These are phyloP conservation scores for Citrus reticulata DNA, from an alignment of 345 rosid genomes.

Conservation along the genomic window DNA sequence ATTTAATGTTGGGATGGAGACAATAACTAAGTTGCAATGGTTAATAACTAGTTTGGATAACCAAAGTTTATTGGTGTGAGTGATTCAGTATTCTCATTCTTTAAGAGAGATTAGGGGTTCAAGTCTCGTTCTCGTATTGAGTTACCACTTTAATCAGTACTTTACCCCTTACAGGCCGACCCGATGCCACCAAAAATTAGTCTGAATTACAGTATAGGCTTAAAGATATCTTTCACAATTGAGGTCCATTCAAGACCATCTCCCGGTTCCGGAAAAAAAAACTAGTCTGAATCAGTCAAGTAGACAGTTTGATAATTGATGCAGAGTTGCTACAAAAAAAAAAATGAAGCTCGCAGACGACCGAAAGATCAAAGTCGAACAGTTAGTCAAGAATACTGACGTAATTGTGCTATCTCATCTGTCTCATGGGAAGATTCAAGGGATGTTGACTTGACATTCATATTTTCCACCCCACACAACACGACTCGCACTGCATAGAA, in stretches of 20 bases:
- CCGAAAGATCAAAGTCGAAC: no score
- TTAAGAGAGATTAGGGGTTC: fast-evolving
- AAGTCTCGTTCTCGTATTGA: no score
- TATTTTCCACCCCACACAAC: no score
- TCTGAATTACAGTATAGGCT: fast-evolving
- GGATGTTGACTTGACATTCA: no score
- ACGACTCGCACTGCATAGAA: no score
- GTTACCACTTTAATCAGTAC: fast-evolving
- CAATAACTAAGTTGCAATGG: no score
- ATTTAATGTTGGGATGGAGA: neutral
- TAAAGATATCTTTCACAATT: fast-evolving
- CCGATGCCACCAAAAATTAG: fast-evolving
- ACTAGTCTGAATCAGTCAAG: no score
- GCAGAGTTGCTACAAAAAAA: neutral
- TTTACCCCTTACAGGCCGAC: fast-evolving
- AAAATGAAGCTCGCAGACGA: neutral
- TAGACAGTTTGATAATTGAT: neutral
- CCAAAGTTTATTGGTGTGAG: fast-evolving
- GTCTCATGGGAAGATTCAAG: no score
- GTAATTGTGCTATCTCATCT: no score
- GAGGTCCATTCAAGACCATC: fast-evolving
- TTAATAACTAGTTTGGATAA: no score
- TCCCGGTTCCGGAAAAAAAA: fast-evolving
- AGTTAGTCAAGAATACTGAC: no score
- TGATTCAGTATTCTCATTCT: no score